Conservation (phyloP, 164 flowering plant species). For the Santalum album region DNA sequence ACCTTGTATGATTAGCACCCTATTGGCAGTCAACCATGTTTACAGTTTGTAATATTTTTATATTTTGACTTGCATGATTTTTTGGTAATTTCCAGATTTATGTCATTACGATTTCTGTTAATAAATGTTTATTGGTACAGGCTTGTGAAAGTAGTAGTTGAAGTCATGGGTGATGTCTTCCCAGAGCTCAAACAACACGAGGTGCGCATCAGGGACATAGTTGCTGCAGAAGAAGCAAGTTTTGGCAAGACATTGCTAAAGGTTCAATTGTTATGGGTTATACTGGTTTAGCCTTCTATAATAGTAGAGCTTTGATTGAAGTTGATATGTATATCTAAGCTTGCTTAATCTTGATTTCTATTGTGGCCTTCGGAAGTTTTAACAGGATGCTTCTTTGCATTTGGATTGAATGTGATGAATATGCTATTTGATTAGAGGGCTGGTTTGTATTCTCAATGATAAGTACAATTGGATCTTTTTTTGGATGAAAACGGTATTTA, state of each 20-base stretch:
- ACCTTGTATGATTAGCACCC: neutral
- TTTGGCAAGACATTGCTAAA: slow-evolving; percentile 86
- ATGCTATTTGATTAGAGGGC: too few species aligned
- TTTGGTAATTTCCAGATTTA: neutral
- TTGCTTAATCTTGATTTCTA: too few species aligned
- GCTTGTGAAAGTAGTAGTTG: slow-evolving; percentile 66
- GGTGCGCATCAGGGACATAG: slow-evolving; percentile 45
- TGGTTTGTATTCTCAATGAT: too few species aligned
- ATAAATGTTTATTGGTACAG: slow-evolving; percentile 17
- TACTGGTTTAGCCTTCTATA: neutral
- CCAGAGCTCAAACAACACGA: slow-evolving; percentile 82
- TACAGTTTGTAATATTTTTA: too few species aligned
- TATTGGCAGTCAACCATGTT: neutral
- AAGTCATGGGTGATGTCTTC: slow-evolving; percentile 81
- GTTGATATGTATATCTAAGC: neutral
- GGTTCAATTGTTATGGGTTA: slow-evolving; percentile 27
- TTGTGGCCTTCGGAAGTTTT: too few species aligned
- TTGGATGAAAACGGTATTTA: too few species aligned
- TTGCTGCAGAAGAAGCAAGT: slow-evolving; percentile 79
- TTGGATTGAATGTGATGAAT: too few species aligned
- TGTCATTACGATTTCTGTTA: too few species aligned
- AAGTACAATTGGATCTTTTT: too few species aligned
- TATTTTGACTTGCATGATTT: neutral
- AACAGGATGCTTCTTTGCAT: too few species aligned
- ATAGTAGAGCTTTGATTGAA: neutral